These are phyloP conservation scores for Circinella umbellata DNA, from an alignment of 371 early-diverging fungal genomes.

Conservation along the genomic window DNA sequence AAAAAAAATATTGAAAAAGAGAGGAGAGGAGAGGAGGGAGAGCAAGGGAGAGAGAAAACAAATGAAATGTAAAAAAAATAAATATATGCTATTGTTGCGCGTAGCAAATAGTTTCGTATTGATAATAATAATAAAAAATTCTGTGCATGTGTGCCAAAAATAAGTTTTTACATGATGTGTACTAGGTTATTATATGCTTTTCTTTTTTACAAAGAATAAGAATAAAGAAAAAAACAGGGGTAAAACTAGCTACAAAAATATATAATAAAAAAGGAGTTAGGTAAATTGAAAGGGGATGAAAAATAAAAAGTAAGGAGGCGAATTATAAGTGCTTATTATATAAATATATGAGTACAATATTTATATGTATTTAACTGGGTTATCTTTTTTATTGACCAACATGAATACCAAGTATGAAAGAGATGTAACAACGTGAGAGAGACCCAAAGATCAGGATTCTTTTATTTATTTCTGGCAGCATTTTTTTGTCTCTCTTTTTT, in stretches of 20 bases:
- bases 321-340: neutral
- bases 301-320: neutral
- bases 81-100: too few species aligned
- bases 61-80: neutral
- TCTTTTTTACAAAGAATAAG: too few species aligned
- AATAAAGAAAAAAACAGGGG: neutral
- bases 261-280: conserved; percentile 1
- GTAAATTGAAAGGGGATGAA: conserved; percentile 4
- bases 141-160: neutral
- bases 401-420: too few species aligned
- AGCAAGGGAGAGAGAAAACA: neutral
- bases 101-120: neutral
- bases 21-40: conserved; percentile 16
- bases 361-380: too few species aligned
- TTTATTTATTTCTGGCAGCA: too few species aligned
- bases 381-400: too few species aligned
- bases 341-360: too few species aligned
- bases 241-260: too few species aligned
- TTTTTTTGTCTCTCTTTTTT: too few species aligned
- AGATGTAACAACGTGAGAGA: too few species aligned
- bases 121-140: neutral
- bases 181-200: too few species aligned
- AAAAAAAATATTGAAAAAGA: conserved; percentile 10
- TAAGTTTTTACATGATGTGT: neutral
- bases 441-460: too few species aligned